A percentile compares a stretch with the other conserved stretches of the same genome.
Conservation (phyloP, 2,329 filamentous ascomycete species). For the Colletotrichum ledebouriae region DNA sequence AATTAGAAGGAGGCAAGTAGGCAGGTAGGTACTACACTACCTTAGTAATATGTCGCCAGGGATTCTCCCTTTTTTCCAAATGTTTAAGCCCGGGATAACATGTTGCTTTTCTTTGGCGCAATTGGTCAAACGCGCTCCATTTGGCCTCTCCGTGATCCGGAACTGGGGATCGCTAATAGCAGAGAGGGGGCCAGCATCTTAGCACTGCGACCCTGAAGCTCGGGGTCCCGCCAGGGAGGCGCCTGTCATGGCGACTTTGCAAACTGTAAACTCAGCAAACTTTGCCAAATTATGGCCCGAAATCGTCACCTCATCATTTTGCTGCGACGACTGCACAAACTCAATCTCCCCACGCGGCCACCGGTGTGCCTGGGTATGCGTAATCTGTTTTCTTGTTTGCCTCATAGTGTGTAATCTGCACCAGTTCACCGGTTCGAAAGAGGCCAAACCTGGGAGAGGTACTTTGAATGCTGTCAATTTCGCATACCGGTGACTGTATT, state of each 20-base stretch:
- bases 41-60: no score
- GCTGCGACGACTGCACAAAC: constrained; percentile 8
- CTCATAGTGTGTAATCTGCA: no score
- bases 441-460: no score
- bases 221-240: background rate
- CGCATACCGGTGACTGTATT: background rate
- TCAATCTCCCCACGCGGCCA: background rate
- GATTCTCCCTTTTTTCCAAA: no score
- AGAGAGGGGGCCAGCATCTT: background rate
- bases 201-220: constrained; percentile 21
- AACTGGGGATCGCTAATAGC: background rate
- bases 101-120: no score
- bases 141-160: background rate
- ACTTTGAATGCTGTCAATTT: background rate
- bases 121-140: background rate
- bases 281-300: background rate
- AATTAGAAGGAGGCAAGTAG: background rate
- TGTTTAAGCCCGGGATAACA: no score
- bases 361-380: background rate
- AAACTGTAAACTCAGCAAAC: background rate
- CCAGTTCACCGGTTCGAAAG: no score
- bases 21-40: background rate
- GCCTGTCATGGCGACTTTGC: constrained; percentile 8
- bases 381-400: no score
- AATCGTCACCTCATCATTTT: constrained; percentile 1